Evolutionary conservation across 148 eudicot genomes (phyloP).

Genomic region (Tetragonia tetragonoides): DNA sequence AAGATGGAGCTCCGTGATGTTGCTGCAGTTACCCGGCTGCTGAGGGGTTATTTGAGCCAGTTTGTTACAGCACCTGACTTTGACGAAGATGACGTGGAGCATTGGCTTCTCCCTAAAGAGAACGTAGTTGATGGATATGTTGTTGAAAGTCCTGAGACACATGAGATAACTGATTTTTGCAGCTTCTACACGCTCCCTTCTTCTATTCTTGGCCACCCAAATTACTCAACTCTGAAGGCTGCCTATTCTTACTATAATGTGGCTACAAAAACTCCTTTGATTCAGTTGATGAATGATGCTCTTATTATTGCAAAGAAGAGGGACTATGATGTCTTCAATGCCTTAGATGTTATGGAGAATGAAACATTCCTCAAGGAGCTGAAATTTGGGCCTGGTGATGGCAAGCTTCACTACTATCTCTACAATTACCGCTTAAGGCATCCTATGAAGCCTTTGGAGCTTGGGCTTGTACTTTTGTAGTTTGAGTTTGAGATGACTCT

Average conservation of each 20-base stretch:
- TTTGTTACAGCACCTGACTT: constrained; percentile 76
- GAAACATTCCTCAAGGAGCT: constrained; percentile 79
- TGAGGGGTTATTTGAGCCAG: constrained; percentile 65
- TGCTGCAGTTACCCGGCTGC: constrained; percentile 80
- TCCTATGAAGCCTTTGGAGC: constrained; percentile 73
- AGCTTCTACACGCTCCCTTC: constrained; percentile 90
- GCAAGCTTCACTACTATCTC: constrained; percentile 89
- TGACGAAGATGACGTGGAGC: constrained; percentile 84
- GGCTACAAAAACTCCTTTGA: constrained; percentile 72
- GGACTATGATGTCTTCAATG: constrained; percentile 87
- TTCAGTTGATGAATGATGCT: constrained; percentile 89
- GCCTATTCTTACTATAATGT: constrained; percentile 91
- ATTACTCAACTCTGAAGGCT: constrained; percentile 62
- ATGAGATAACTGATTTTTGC: constrained; percentile 84
- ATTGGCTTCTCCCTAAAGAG: constrained; percentile 83
- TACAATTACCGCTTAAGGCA: constrained; percentile 75
- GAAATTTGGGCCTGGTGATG: constrained; percentile 93
- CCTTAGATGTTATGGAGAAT: constrained; percentile 86
- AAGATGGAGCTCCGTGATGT: constrained; percentile 87
- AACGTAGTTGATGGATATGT: constrained; percentile 72
- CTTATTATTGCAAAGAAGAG: constrained; percentile 67
- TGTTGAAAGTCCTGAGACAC: constrained; percentile 76
- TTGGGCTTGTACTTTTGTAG: constrained; percentile 84
- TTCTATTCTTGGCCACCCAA: constrained; percentile 70
- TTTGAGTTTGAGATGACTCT: constrained; percentile 14